These are phyloP conservation scores for Cryptococcus sp. DNA, from an alignment of 1,284 basidiomycete genomes.

Conservation along the genomic window DNA sequence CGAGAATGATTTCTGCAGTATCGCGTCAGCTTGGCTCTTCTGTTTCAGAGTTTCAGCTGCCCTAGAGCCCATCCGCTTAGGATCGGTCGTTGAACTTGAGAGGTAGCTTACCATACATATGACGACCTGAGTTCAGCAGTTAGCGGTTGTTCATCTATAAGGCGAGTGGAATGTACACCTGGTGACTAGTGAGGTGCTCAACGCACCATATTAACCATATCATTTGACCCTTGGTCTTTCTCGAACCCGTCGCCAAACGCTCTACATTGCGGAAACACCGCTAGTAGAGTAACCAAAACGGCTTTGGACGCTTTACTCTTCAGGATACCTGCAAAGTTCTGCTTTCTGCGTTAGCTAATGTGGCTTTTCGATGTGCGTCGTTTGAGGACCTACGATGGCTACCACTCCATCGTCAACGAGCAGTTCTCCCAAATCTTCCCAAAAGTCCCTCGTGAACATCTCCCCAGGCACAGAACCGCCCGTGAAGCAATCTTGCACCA, in stretches of 20 bases:
- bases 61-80: no score
- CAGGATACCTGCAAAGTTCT: constrained; percentile 74
- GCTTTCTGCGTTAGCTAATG: constrained; percentile 10
- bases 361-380: not conserved
- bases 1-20: constrained; percentile 53
- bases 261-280: constrained; percentile 72
- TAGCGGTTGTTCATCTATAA: not conserved
- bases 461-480: constrained; percentile 81
- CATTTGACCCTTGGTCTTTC: constrained; percentile 55
- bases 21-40: not conserved
- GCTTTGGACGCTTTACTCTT: constrained; percentile 65
- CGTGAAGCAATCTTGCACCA: constrained; percentile 89
- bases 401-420: constrained; percentile 73
- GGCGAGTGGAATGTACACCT: no score
- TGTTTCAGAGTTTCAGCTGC: not conserved
- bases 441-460: constrained; percentile 79
- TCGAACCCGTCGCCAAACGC: constrained; percentile 71
- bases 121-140: constrained; percentile 61
- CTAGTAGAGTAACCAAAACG: constrained; percentile 67
- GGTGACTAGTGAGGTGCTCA: not conserved
- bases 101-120: constrained; percentile 63
- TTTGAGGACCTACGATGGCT: constrained; percentile 64
- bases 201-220: constrained; percentile 74
- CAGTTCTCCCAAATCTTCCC: constrained; percentile 66
- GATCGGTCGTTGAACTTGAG: constrained; percentile 4